These are phyloP conservation scores for Lathyrus oleraceus DNA, from an alignment of 306 rosid species.

Conservation along the genomic window DNA sequence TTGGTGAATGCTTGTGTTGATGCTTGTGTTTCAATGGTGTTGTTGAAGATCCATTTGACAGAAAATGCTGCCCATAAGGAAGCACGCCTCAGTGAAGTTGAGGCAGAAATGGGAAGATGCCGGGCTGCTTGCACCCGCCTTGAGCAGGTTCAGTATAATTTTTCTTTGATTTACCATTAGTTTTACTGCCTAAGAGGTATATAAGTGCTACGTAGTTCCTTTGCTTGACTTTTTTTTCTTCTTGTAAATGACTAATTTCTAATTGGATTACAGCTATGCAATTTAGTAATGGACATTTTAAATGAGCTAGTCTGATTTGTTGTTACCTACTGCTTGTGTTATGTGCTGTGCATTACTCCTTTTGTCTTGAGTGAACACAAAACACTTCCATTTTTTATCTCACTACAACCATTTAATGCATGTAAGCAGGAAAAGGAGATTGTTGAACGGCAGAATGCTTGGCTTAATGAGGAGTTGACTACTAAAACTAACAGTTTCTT, in stretches of 20 bases:
- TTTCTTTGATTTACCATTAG: constrained; percentile 8
- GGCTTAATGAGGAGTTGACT: constrained; percentile 84
- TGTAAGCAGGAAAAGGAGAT: constrained; percentile 88
- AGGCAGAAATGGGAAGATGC: constrained; percentile 69
- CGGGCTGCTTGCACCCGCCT: constrained; percentile 66
- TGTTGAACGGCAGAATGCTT: constrained; percentile 74
- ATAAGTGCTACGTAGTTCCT: not conserved
- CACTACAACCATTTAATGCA: not conserved
- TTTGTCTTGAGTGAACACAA: constrained; percentile 26
- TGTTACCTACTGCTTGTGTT: constrained; percentile 6
- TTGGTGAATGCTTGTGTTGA: not conserved
- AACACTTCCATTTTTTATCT: constrained; percentile 18
- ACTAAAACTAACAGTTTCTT: constrained; percentile 63
- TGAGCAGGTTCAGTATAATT: constrained; percentile 57
- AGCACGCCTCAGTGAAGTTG: constrained; percentile 65
- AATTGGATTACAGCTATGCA: not conserved
- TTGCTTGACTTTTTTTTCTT: not conserved
- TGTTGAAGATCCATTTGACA: constrained; percentile 56
- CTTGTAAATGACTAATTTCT: not conserved
- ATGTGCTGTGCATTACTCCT: not conserved
- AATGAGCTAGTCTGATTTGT: not conserved
- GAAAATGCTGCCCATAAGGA: constrained; percentile 79
- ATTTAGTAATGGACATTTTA: not conserved
- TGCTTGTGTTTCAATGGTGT: constrained; percentile 23
- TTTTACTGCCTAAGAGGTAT: not conserved